Percentiles rank a stretch among this genome's conserved stretches.
These are phyloP conservation scores for Pythium phragmiticola DNA, from an alignment of 352 stramenopile species.

Conservation along the genomic window DNA sequence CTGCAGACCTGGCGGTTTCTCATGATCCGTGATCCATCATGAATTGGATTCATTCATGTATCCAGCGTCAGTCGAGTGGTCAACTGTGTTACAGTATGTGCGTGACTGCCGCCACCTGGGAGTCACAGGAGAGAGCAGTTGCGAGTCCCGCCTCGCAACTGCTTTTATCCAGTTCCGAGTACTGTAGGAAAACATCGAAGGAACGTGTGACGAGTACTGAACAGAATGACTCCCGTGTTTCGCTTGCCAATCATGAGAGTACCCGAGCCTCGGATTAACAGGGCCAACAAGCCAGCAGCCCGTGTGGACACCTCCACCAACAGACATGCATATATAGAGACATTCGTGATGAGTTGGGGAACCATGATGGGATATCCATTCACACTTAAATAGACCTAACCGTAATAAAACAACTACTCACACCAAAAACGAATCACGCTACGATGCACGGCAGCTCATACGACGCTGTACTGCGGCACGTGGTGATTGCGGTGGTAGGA, in stretches of 20 bases:
- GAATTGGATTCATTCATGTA: neutral
- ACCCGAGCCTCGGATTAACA: too few species aligned
- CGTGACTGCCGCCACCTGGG: too few species aligned
- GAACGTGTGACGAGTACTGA: constrained; percentile 6
- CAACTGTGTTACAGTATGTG: neutral
- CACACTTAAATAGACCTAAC: constrained; percentile 25
- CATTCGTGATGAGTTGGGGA: neutral
- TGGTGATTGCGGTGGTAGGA: constrained; percentile 23
- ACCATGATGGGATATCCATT: constrained; percentile 13
- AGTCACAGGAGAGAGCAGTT: too few species aligned
- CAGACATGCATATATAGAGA: neutral
- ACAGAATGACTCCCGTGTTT: neutral
- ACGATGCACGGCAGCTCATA: constrained; percentile 4
- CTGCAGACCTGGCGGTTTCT: neutral
- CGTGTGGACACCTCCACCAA: too few species aligned
- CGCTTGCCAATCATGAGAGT: too few species aligned
- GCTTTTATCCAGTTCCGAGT: neutral
- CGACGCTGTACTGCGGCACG: constrained; percentile 24
- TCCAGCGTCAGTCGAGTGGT: neutral
- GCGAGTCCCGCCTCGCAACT: neutral
- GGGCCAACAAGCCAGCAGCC: too few species aligned
- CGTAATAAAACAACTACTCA: neutral
- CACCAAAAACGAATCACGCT: constrained; percentile 3
- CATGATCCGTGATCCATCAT: neutral
- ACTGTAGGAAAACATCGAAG: constrained; percentile 7